Conservation (phyloP, 2,329 filamentous ascomycete genomes). For the Fusarium protoensiforme region DNA sequence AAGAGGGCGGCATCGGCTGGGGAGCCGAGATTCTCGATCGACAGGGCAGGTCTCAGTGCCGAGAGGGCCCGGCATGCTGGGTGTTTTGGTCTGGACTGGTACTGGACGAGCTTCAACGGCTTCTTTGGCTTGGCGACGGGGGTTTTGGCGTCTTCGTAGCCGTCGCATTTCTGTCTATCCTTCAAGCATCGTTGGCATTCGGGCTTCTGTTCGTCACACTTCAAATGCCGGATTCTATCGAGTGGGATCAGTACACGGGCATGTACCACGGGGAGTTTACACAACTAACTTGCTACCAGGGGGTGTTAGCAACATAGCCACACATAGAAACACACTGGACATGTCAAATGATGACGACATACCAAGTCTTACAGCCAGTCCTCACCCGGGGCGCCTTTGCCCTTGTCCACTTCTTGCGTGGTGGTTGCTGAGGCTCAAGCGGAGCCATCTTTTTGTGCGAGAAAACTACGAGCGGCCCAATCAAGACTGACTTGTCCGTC, state of each 20-base stretch:
- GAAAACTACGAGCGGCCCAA: neutral
- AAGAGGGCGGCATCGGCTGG: neutral
- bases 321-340: neutral
- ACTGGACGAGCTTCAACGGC: neutral
- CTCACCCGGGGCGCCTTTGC: constrained; percentile 20
- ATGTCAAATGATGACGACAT: neutral
- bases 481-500: neutral
- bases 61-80: neutral
- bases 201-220: constrained; percentile 28
- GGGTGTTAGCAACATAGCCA: neutral
- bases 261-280: neutral
- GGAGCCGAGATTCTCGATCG: neutral
- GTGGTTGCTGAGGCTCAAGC: neutral
- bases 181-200: constrained; percentile 13
- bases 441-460: neutral
- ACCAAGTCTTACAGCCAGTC: constrained; percentile 32
- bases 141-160: constrained; percentile 5
- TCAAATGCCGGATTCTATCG: constrained; percentile 29
- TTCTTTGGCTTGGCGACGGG: neutral
- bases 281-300: constrained; percentile 13
- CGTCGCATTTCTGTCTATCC: constrained; percentile 26
- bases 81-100: neutral
- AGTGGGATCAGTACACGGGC: neutral
- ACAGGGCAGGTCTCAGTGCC: neutral
- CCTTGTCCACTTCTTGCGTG: constrained; percentile 22